Conservation (phyloP, 2,329 filamentous ascomycete genomes). For the Neofusicoccum sp. region DNA sequence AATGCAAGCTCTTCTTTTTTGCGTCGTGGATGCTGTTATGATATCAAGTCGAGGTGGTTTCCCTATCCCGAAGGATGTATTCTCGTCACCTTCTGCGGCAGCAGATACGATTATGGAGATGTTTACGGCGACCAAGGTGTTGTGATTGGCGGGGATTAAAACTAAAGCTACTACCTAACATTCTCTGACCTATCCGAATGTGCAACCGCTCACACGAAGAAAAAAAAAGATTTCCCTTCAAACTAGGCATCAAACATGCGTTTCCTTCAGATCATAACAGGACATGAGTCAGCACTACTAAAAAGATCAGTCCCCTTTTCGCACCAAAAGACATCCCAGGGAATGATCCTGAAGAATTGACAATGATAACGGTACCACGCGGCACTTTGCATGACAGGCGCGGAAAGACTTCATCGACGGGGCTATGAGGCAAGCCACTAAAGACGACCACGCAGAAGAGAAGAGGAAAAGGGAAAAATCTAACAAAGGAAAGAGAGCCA, state of each 20-base stretch:
- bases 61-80: background rate
- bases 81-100: background rate
- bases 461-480: background rate
- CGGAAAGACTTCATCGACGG: too few species aligned
- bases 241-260: too few species aligned
- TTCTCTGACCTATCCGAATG: background rate
- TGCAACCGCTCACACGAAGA: background rate
- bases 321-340: background rate
- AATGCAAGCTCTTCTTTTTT: background rate
- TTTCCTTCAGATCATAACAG: background rate
- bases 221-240: too few species aligned
- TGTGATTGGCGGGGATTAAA: background rate
- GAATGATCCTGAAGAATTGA: background rate
- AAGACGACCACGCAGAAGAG: background rate
- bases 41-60: too few species aligned
- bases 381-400: too few species aligned
- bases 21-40: background rate
- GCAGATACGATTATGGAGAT: background rate
- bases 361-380: too few species aligned
- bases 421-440: background rate
- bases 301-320: background rate
- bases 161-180: too few species aligned
- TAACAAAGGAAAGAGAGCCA: slow-evolving; percentile 13
- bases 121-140: background rate
- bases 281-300: slow-evolving; percentile 15